A percentile compares a stretch with the other conserved stretches of the same genome.
phyloP scores from a whole-genome alignment of 1,139 yeast species.

The Protomyces arabidopsidicola region DNA sequence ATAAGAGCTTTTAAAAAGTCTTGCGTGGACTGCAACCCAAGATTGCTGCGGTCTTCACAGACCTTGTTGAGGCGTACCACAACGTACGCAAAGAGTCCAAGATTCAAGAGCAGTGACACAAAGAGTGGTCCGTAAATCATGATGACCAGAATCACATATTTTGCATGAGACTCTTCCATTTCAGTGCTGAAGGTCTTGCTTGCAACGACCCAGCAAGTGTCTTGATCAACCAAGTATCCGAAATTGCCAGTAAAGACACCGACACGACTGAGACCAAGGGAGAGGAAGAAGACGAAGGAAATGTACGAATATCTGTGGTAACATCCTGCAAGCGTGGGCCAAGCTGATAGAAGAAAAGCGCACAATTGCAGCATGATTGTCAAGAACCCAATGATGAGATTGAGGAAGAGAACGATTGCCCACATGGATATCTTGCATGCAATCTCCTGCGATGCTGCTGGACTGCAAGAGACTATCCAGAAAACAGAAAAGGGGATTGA shows the following conservation, averaged over 20 bases:
- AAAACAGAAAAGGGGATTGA: neutral
- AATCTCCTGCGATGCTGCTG: neutral
- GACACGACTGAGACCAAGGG: constrained; percentile 1
- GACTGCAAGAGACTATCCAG: neutral
- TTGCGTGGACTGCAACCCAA: neutral
- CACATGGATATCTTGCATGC: constrained; percentile 8
- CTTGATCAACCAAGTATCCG: constrained; percentile 4
- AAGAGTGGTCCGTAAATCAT: constrained; percentile 11
- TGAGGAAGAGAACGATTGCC: neutral
- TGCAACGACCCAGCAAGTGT: constrained; percentile 12
- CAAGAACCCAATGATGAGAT: constrained; percentile 3
- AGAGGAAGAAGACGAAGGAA: neutral
- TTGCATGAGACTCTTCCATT: neutral
- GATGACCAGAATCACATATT: neutral
- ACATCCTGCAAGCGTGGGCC: neutral
- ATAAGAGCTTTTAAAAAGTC: neutral
- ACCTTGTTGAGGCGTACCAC: neutral
- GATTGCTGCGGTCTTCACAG: neutral
- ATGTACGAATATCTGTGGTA: neutral
- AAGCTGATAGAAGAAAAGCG: neutral
- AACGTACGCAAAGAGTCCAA: neutral
- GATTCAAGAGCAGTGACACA: neutral
- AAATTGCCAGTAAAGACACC: neutral
- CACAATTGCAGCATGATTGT: constrained; percentile 1
- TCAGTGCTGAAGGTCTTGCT: neutral